Percentiles rank a stretch among this genome's conserved stretches.
phyloP scores from a whole-genome alignment of 2,329 filamentous ascomycete species.

The Paecilomyces dactylethromorphus region DNA sequence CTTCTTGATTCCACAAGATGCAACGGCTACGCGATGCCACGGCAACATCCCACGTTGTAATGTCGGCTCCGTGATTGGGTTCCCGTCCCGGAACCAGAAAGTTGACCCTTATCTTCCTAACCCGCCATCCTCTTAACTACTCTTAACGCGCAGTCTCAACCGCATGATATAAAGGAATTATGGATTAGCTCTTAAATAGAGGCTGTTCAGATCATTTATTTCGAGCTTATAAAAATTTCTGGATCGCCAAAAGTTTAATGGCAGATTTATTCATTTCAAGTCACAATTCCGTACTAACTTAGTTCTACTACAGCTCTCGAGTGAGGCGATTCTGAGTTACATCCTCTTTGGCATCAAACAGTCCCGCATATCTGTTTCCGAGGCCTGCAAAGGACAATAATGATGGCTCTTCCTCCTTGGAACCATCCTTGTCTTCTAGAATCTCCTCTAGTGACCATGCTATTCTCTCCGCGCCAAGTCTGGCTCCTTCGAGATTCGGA shows the following conservation, averaged over 20 bases:
- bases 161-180: no score
- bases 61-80: background rate
- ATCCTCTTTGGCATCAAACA: constrained; percentile 5
- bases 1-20: background rate
- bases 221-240: no score
- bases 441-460: constrained; percentile 63
- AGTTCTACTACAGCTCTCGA: background rate
- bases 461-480: constrained; percentile 66
- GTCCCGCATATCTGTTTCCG: constrained; percentile 31
- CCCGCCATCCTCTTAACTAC: no score
- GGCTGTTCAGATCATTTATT: no score
- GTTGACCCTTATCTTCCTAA: no score
- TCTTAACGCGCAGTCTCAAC: no score
- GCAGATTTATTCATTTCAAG: no score
- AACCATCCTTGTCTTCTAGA: constrained; percentile 24
- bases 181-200: no score
- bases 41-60: background rate
- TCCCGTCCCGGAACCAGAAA: background rate
- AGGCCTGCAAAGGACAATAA: constrained; percentile 33
- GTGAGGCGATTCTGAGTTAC: background rate
- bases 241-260: no score
- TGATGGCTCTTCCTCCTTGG: constrained; percentile 16
- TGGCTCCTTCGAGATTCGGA: constrained; percentile 66
- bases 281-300: no score
- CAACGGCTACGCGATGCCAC: background rate